Evolutionary conservation across 164 flowering plant genomes (phyloP).

Genomic region (Chloranthus sessilifolius): DNA sequence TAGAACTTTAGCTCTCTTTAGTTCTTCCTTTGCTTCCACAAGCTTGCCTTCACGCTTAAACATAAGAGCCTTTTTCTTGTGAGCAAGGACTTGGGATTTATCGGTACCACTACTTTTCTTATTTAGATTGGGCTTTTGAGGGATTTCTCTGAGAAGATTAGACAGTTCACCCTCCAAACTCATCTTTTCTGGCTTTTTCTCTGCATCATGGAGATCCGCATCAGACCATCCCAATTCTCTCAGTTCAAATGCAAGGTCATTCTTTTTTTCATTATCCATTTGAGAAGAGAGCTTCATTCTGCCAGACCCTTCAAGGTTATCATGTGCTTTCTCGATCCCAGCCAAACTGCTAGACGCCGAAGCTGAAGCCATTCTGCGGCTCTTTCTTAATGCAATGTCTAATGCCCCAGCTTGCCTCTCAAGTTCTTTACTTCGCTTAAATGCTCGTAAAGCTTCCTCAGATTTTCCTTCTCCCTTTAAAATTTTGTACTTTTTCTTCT

Average conservation of each 20-base stretch:
- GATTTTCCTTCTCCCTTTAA: constrained; percentile 83
- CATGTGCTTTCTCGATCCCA: constrained; percentile 28
- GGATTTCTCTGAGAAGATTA: constrained; percentile 50
- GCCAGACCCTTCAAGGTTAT: constrained; percentile 25
- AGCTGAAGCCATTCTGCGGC: constrained; percentile 38
- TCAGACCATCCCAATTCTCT: constrained; percentile 94
- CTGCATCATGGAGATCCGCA: constrained; percentile 52
- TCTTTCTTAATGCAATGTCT: constrained; percentile 61
- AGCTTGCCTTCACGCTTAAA: constrained; percentile 90
- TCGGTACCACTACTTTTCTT: constrained; percentile 30
- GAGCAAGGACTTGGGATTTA: constrained; percentile 58
- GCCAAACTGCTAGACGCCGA: constrained; percentile 21
- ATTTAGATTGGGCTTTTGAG: constrained; percentile 27
- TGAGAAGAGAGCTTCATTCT: constrained; percentile 19
- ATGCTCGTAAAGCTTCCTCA: constrained; percentile 83
- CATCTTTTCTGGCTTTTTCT: constrained; percentile 38
- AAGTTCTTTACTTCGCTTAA: constrained; percentile 88
- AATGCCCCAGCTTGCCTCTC: constrained; percentile 90
- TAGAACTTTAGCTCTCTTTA: constrained; percentile 78
- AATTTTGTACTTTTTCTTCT: constrained; percentile 65
- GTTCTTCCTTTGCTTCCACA: constrained; percentile 93
- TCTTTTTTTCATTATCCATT: constrained; percentile 37
- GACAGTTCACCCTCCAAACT: constrained; percentile 83
- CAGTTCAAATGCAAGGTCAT: constrained; percentile 71
- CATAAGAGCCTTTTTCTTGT: constrained; percentile 67